These are phyloP conservation scores for Sodiomyces alkalinus DNA, from an alignment of 2,329 filamentous ascomycete genomes.

Conservation along the genomic window DNA sequence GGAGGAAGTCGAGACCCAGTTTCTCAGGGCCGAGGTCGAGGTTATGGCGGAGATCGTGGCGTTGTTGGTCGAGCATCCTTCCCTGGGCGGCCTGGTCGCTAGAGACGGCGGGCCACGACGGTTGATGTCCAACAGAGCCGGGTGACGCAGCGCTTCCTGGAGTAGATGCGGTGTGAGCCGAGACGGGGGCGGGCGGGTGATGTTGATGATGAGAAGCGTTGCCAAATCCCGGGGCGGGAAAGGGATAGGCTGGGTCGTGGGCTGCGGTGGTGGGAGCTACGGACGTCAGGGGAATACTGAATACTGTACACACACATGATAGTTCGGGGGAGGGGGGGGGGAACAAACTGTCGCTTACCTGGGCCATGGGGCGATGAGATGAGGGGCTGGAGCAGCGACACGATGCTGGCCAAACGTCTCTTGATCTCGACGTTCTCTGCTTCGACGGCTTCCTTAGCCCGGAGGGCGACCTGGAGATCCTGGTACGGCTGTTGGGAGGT, in stretches of 20 bases:
- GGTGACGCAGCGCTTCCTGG: constrained; percentile 23
- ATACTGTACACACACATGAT: too few species aligned
- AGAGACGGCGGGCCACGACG: constrained; percentile 4
- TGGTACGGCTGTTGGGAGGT: constrained; percentile 70
- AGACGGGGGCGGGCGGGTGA: constrained; percentile 14
- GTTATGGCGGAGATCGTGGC: constrained; percentile 34
- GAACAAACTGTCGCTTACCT: constrained; percentile 2
- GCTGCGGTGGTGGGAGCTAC: constrained; percentile 10
- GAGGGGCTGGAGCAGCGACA: constrained; percentile 48
- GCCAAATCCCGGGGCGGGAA: constrained; percentile 14
- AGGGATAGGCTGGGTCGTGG: constrained; percentile 16
- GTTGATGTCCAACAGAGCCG: constrained; percentile 12
- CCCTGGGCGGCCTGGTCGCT: constrained; percentile 14
- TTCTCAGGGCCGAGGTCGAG: constrained; percentile 50
- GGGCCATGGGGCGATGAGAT: constrained; percentile 18
- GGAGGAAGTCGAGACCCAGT: constrained; percentile 56
- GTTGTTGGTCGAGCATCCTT: constrained; percentile 28
- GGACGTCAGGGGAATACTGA: too few species aligned
- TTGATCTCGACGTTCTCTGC: constrained; percentile 70
- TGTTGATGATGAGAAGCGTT: constrained; percentile 9
- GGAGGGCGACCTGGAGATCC: constrained; percentile 61
- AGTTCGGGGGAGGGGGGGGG: too few species aligned
- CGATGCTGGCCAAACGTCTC: constrained; percentile 47
- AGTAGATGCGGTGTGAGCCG: constrained; percentile 18
- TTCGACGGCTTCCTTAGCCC: constrained; percentile 63